Evolutionary conservation across 176 grass and related monocot genomes (phyloP), one percentile per base, ranked within the genome.

Genomic region (Zoysia japonica): DNA sequence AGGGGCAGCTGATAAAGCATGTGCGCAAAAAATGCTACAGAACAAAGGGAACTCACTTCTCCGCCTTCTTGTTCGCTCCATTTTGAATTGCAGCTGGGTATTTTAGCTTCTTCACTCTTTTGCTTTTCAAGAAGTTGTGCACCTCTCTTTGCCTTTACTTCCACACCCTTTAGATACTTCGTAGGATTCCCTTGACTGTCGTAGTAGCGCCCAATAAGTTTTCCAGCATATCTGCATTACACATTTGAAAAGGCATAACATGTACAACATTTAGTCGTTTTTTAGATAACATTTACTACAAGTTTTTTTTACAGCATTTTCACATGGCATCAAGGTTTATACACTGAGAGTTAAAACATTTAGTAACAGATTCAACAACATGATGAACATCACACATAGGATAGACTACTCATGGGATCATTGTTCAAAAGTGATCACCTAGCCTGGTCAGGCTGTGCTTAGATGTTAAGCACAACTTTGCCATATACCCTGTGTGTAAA

Each of bases 51-150:
- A 69, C 76, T 59, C 90, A 98, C 96, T 91, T 90, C 75, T 60
- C 92, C 96, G 28, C 96, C 96, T 28, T 95, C 90, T 69, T 84
- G 88, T 56, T 95, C 75, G 38, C 96, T 98, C 96, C 96, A 98
- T 85, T 75, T 98, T 53, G 96, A 98, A 62, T 94, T 98, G 76
- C 92, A 98, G 76, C 73, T 83, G 9, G 96, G 92, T 65, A 95
- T 91, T 90, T 89, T 95, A 67, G 88, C 88, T 75, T 94, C 90
- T 82, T 95, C 92, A 6, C 20, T 78, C 84, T 98, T 95, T 38
- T 94, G 88, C 80, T 93, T 94, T 85, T 95, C 96, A 73, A 95
- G 78, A 80, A 98, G 90, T 20, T 95, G 96, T 49, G 96, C 90
- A 44, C 96, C 96, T 80, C 90, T 87, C 80, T 93, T 95, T 79